Percentiles rank a stretch among this genome's conserved stretches.
These are phyloP conservation scores for Hysterium pulicare DNA, from an alignment of 2,329 filamentous ascomycete species.

Conservation along the genomic window DNA sequence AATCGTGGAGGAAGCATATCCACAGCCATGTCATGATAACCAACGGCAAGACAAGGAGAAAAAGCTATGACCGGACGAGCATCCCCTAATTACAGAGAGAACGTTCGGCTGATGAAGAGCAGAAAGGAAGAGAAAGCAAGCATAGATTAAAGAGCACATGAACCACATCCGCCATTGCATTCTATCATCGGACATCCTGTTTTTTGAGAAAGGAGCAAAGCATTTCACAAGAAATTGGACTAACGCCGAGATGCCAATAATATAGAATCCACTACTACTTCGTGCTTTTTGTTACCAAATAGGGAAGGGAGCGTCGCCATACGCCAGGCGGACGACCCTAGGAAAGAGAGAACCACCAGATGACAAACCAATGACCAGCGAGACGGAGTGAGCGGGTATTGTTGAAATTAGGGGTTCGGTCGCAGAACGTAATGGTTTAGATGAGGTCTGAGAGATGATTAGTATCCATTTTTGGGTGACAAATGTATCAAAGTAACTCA, in stretches of 20 bases:
- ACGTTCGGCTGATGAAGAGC: constrained; percentile 23
- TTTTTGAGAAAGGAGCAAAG: constrained; percentile 17
- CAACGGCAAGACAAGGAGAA: constrained; percentile 12
- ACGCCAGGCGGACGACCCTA: constrained; percentile 24
- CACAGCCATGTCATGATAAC: constrained; percentile 33
- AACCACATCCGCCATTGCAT: constrained; percentile 32
- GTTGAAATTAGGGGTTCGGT: constrained; percentile 22
- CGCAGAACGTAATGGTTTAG: constrained; percentile 29
- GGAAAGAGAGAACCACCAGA: constrained; percentile 26
- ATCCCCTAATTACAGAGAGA: constrained; percentile 25
- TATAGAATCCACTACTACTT: constrained; percentile 29
- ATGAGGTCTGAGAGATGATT: constrained; percentile 33
- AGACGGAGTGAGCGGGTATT: constrained; percentile 18
- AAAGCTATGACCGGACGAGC: constrained; percentile 23
- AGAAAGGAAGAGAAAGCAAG: constrained; percentile 34
- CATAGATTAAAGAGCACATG: constrained; percentile 24
- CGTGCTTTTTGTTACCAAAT: constrained; percentile 29
- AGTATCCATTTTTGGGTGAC: constrained; percentile 4
- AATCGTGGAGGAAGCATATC: constrained; percentile 32
- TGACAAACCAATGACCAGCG: constrained; percentile 16
- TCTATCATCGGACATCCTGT: constrained; percentile 32
- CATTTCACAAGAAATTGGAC: constrained; percentile 36
- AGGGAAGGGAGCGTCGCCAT: constrained; percentile 26
- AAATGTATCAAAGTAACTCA: constrained; percentile 36
- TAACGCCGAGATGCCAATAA: constrained; percentile 42